Conservation (phyloP, 2,329 filamentous ascomycete genomes). For the Monilinia aucupariae region DNA sequence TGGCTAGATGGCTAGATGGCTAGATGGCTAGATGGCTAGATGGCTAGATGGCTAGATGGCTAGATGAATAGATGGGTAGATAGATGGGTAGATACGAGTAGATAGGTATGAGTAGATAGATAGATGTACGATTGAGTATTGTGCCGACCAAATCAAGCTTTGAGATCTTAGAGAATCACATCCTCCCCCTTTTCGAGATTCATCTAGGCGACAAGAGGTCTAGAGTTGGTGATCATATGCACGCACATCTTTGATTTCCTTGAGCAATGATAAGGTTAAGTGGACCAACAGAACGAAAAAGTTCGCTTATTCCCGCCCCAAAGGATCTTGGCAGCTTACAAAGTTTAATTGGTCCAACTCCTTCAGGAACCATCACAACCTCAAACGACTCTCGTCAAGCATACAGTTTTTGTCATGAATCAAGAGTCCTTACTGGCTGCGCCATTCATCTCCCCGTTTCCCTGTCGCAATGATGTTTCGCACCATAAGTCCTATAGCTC, state of each 20-base stretch:
- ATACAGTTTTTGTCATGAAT: constrained; percentile 4
- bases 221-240: neutral
- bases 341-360: constrained; percentile 8
- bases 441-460: neutral
- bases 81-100: no score
- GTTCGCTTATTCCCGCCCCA: constrained; percentile 3
- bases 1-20: no score
- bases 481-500: neutral
- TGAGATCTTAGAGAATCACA: neutral
- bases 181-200: neutral
- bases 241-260: constrained; percentile 9
- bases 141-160: neutral
- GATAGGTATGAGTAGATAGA: no score
- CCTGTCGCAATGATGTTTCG: constrained; percentile 6
- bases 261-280: neutral
- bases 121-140: no score
- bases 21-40: no score
- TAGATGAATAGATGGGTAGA: no score
- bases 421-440: constrained; percentile 4
- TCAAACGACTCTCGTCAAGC: constrained; percentile 8
- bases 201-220: neutral
- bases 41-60: no score
- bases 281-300: neutral
- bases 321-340: neutral
- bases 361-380: constrained; percentile 6